Conservation (phyloP, 345 rosid species). For the Eucalyptus sp. region DNA sequence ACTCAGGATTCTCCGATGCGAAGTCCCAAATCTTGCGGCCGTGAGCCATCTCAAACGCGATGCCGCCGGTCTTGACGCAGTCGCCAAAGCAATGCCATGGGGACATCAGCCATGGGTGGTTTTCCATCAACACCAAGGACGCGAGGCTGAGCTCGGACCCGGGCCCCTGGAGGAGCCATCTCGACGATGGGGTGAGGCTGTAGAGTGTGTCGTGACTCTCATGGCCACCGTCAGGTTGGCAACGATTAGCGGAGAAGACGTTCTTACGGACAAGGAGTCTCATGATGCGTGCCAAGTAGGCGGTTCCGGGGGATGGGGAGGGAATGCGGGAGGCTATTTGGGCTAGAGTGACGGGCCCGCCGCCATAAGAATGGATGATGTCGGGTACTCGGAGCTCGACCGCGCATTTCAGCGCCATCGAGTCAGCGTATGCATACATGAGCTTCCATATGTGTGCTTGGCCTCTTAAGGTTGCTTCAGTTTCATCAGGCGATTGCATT, state of each 20-base stretch:
- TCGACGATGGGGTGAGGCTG: constrained; percentile 7
- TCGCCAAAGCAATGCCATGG: constrained; percentile 10
- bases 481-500: not conserved
- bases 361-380: constrained; percentile 8
- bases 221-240: not conserved
- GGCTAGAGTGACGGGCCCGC: constrained; percentile 1
- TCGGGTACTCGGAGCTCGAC: constrained; percentile 18
- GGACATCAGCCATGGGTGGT: not conserved
- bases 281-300: constrained; percentile 14
- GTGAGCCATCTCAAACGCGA: not conserved
- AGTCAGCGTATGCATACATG: constrained; percentile 5
- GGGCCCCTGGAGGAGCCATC: constrained; percentile 13
- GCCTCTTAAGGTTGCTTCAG: not conserved
- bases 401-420: constrained; percentile 13
- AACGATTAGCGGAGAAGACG: constrained; percentile 1
- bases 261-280: constrained; percentile 4
- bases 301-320: not conserved
- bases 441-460: constrained; percentile 6
- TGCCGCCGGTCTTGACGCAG: not conserved
- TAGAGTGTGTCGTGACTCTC: constrained; percentile 10
- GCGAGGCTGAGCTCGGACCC: not conserved
- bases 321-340: constrained; percentile 9
- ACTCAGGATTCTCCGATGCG: not conserved
- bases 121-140: constrained; percentile 11
- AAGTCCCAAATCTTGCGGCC: not conserved